Evolutionary conservation across 345 rosid genomes (phyloP).

Genomic region (Aegle marmelos): DNA sequence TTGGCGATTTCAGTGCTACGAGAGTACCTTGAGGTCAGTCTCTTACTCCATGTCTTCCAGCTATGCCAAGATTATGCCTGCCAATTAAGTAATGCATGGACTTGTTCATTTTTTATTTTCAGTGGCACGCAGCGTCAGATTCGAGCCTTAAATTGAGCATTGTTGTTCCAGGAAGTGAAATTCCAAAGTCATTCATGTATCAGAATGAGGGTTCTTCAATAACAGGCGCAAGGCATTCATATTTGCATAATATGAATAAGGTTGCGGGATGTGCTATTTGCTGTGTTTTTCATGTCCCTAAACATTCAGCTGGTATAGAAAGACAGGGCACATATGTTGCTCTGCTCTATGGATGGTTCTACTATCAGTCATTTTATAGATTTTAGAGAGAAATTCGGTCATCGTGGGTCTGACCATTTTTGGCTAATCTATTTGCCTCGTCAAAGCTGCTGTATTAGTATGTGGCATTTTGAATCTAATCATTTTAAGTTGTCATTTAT

Average conservation of each 20-base stretch:
- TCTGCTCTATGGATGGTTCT: no score
- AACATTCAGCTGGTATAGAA: no score
- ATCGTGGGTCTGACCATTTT: no score
- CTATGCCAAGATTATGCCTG: neutral
- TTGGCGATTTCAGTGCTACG: neutral
- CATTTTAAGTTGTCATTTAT: no score
- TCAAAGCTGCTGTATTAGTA: no score
- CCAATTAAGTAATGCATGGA: neutral
- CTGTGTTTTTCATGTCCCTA: neutral
- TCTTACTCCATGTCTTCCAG: neutral
- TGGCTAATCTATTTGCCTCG: no score
- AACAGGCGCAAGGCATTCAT: neutral
- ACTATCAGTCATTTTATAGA: no score
- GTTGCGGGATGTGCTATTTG: no score
- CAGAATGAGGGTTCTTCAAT: neutral
- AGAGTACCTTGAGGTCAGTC: neutral
- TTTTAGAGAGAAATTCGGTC: no score
- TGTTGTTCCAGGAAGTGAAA: conserved; percentile 4
- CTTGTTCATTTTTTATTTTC: neutral
- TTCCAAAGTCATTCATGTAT: conserved; percentile 16
- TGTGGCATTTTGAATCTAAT: no score
- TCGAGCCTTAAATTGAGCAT: no score
- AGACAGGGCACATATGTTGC: neutral
- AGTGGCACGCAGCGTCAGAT: neutral
- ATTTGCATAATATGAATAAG: no score